Evolutionary conservation across 169 alveolate genomes (phyloP).

Genomic region (Plasmodium inui): DNA sequence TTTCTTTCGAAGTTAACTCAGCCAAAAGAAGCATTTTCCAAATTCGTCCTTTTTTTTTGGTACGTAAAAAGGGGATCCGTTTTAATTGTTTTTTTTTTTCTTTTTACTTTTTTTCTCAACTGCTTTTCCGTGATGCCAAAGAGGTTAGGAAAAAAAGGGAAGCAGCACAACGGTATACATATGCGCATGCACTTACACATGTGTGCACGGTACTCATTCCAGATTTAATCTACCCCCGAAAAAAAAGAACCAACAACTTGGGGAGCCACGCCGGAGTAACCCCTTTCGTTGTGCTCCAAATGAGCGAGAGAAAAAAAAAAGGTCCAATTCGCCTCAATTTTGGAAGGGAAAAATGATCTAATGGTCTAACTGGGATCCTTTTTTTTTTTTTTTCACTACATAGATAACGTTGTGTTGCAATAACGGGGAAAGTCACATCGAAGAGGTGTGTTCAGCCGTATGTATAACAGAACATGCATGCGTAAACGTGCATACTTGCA

Average conservation of each 20-base stretch:
- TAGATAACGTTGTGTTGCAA: not conserved
- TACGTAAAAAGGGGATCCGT: not conserved
- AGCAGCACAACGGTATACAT: not conserved
- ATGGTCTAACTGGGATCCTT: not conserved
- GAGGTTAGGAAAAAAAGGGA: not conserved
- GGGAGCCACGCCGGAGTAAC: not conserved
- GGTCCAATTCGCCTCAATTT: not conserved
- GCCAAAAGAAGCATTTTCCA: not conserved
- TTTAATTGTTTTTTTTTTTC: not conserved
- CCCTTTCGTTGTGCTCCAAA: not conserved
- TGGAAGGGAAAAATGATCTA: conserved; percentile 7
- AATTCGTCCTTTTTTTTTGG: not conserved
- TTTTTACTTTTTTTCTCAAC: not conserved
- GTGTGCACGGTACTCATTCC: not conserved
- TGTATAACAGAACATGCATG: too few species aligned
- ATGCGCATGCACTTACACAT: not conserved
- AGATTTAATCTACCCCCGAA: not conserved
- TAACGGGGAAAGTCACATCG: too few species aligned
- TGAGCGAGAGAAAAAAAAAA: not conserved
- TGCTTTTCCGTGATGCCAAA: not conserved
- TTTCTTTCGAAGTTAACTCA: not conserved
- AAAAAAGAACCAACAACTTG: not conserved
- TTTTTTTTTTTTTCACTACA: not conserved
- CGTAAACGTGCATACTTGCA: too few species aligned
- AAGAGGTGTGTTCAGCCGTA: too few species aligned